Evolutionary conservation across 768 basidiomycete species (phyloP), one percentile per base, ranked within the genome.

Genomic region (Russula ochroleuca): DNA sequence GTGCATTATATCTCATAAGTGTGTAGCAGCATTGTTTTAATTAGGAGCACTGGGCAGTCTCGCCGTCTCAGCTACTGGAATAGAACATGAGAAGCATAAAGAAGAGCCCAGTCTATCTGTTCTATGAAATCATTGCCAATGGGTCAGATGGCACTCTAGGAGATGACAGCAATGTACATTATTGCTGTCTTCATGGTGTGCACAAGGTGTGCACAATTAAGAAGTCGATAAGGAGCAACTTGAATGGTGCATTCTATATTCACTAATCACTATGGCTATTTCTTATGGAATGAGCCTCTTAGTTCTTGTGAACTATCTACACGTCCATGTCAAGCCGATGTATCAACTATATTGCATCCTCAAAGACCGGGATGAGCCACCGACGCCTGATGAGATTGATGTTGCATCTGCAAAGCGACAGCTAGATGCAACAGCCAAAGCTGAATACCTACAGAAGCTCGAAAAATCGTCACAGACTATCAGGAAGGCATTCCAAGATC

Each of bases 151-250:
- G 38, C 6, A 28, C 25, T 10, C 40, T 9, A 1, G 40, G 38
- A 28, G 38, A 55, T 5, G 8, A 28, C 5, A 38, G 40, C 14
- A 14, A 55, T 5, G 8, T 55, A 2, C 53, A 55, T 17, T 55
- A 55, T 2, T 11, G 10, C 19, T 56, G 55, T 14, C 14, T 56
- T n/a, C 55, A 56, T 28, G 41, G 41, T 14, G 10, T 21, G 17
- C 55, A 56, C 28, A 56, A 45, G 28, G n/a, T 56, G 11, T 56
- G 28, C 33, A 56, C 41, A 3, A 56, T 56, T 14, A 35, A 57
- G 6, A 35, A 9, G 14, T 31, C 11, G 2, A 57, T 57, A 43
- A 57, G 31, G 35, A 33, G 41, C 2, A 57, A 57, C 19, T 17
- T 57, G 21, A 45, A 47, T 35, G 31, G 43, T 47, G 13, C 1